Conservation (phyloP, 2,329 filamentous ascomycete genomes). For the Lachnellula hyalina region DNA sequence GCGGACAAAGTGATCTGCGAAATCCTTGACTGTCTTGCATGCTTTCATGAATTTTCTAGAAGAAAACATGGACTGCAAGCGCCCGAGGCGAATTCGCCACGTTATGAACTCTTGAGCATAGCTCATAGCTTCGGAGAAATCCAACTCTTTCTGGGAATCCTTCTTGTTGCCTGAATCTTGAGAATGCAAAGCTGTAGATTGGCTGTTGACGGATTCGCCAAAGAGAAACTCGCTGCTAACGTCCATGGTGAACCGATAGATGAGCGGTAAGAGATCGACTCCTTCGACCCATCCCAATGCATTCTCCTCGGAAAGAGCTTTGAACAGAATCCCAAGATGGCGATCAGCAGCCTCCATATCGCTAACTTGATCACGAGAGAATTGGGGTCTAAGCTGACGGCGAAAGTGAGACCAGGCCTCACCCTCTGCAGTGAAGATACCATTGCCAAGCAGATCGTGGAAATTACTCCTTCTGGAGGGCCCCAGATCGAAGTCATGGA, state of each 20-base stretch:
- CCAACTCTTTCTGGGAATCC: conserved; percentile 21
- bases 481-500: conserved; percentile 33
- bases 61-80: conserved; percentile 25
- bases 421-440: conserved; percentile 38
- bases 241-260: conserved; percentile 55
- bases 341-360: conserved; percentile 35
- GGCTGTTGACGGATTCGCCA: conserved; percentile 44
- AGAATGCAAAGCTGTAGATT: conserved; percentile 36
- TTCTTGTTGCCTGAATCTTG: conserved; percentile 15
- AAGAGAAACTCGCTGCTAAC: conserved; percentile 54
- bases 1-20: conserved; percentile 25
- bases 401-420: conserved; percentile 35
- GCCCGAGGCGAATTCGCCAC: conserved; percentile 27
- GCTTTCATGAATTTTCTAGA: conserved; percentile 28
- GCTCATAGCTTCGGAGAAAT: conserved; percentile 36
- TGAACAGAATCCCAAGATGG: conserved; percentile 45
- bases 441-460: conserved; percentile 30
- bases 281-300: conserved; percentile 28
- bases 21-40: conserved; percentile 23
- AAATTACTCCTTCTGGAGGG: conserved; percentile 29
- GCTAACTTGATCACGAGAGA: conserved; percentile 30
- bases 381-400: conserved; percentile 35
- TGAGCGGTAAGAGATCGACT: conserved; percentile 50
- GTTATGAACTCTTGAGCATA: conserved; percentile 32
- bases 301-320: conserved; percentile 19